A percentile compares a stretch with the other conserved stretches of the same genome.
These are phyloP conservation scores for Globisporangium alternatum DNA, from an alignment of 352 stramenopile species.

Conservation along the genomic window DNA sequence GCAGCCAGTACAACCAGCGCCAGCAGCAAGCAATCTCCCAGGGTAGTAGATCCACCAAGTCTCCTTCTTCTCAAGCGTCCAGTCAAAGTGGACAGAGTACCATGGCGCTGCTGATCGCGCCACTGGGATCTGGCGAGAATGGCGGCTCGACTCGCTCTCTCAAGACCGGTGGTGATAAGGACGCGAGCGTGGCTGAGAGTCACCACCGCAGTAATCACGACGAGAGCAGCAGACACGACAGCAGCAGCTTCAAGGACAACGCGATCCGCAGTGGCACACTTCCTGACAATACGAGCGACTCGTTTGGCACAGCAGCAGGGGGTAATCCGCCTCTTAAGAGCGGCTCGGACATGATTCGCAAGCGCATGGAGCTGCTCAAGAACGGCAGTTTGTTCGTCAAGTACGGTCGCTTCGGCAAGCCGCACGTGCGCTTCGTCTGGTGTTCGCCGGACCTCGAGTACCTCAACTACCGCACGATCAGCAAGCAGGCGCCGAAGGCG, in stretches of 20 bases:
- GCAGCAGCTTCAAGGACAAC: slow-evolving; percentile 9
- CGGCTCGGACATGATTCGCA: slow-evolving; percentile 56
- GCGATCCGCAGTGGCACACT: slow-evolving; percentile 6
- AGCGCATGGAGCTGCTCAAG: slow-evolving; percentile 68
- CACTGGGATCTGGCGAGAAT: background rate
- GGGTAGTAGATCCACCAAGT: background rate
- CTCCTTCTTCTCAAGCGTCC: background rate
- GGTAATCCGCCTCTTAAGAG: slow-evolving; percentile 18
- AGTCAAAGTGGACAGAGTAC: slow-evolving; percentile 4
- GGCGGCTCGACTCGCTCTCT: background rate
- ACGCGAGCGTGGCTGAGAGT: background rate
- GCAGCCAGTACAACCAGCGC: slow-evolving; percentile 12
- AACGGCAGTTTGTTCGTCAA: slow-evolving; percentile 78
- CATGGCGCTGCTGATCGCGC: slow-evolving; percentile 12
- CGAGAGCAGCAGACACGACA: background rate
- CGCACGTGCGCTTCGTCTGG: slow-evolving; percentile 80
- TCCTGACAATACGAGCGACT: background rate
- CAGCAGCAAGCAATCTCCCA: slow-evolving; percentile 7
- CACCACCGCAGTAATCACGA: slow-evolving; percentile 7
- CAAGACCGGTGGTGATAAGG: background rate
- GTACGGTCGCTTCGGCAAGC: slow-evolving; percentile 69
- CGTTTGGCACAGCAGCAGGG: background rate
- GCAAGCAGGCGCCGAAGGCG: slow-evolving; percentile 43
- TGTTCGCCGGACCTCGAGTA: slow-evolving; percentile 73
- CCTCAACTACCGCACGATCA: slow-evolving; percentile 66